These are phyloP conservation scores for Agaricus blazei DNA, from an alignment of 768 basidiomycete species.

Conservation along the genomic window DNA sequence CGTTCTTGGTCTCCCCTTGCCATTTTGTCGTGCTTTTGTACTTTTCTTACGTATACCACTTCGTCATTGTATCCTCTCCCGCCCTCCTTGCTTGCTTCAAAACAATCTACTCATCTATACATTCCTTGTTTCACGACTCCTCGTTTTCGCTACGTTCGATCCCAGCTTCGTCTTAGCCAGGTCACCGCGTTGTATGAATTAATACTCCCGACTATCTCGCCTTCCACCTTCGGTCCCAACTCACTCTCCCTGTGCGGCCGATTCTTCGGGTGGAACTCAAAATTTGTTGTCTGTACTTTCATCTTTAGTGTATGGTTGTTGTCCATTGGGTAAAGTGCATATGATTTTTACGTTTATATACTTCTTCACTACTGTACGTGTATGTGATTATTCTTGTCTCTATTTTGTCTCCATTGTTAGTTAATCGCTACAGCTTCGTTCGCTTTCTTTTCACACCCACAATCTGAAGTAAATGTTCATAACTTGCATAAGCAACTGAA, in stretches of 20 bases:
- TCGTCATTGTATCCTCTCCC: not conserved
- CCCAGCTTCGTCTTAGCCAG: no score
- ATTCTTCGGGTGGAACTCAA: not conserved
- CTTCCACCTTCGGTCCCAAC: not conserved
- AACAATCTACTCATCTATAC: no score
- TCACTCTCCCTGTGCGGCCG: not conserved
- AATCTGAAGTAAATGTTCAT: no score
- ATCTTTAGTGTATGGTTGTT: not conserved
- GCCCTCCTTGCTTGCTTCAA: not conserved
- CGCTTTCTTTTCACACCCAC: not conserved
- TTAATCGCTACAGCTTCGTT: not conserved
- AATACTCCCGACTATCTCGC: no score
- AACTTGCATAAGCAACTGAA: no score
- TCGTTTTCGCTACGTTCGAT: no score
- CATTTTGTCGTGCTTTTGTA: slow-evolving; percentile 4
- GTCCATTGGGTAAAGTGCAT: not conserved
- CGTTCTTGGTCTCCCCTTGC: not conserved
- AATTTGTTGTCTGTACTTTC: not conserved
- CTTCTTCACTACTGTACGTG: slow-evolving; percentile 8
- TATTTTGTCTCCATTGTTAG: not conserved
- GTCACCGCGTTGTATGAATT: no score
- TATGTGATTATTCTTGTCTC: slow-evolving; percentile 1
- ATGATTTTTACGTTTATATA: not conserved
- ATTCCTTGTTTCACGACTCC: not conserved
- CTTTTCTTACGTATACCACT: slow-evolving; percentile 6